Conservation (phyloP, 78 protist genomes). For the Dictyostelium purpureum region DNA sequence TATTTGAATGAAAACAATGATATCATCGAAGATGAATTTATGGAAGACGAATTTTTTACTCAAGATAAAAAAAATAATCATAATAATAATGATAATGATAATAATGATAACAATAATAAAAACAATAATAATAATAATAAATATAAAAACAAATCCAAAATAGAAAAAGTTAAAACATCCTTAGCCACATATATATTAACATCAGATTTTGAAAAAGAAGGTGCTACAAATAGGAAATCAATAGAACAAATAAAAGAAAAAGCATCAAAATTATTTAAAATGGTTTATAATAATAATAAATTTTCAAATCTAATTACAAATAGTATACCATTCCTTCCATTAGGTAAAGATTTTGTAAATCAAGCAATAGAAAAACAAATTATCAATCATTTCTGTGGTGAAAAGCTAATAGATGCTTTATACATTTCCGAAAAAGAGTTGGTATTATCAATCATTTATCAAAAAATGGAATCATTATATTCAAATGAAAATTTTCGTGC, state of each 20-base stretch:
- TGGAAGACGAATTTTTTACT: too few relatives aligned
- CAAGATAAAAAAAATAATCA: too few relatives aligned
- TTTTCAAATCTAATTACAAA: neutral
- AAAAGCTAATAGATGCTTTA: neutral
- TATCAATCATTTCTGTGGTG: neutral
- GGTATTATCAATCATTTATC: neutral
- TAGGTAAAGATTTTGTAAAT: too few relatives aligned
- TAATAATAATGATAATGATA: too few relatives aligned
- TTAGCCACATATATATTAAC: slow-evolving; percentile 31
- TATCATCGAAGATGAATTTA: too few relatives aligned
- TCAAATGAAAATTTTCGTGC: slow-evolving; percentile 27
- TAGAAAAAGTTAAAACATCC: neutral
- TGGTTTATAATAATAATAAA: neutral
- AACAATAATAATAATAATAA: neutral
- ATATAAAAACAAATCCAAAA: neutral
- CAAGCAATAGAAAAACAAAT: neutral
- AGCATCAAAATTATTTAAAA: neutral
- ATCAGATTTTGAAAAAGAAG: slow-evolving; percentile 64
- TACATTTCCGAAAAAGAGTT: neutral
- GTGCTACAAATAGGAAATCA: neutral
- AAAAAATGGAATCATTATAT: neutral
- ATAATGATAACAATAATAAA: neutral
- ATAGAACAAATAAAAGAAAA: neutral
- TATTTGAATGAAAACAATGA: too few relatives aligned
- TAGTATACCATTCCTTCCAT: neutral